Evolutionary conservation across 176 grass and related monocot species (phyloP).

Genomic region (Leersia perrieri): DNA sequence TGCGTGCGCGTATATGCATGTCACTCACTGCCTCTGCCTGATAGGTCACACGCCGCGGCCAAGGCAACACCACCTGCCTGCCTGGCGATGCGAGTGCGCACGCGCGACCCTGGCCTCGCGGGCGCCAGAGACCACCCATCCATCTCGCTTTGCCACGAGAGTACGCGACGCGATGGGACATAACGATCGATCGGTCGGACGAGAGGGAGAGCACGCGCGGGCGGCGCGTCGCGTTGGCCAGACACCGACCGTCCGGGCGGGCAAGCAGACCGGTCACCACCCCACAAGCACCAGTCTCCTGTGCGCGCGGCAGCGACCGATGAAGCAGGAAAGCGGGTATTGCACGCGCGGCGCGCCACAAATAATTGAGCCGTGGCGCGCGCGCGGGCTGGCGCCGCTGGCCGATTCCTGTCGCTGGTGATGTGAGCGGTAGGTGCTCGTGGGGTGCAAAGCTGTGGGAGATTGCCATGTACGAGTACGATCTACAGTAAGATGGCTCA

Average conservation of each 20-base stretch:
- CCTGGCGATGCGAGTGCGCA: too few species aligned
- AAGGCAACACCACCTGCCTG: too few species aligned
- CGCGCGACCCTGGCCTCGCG: too few species aligned
- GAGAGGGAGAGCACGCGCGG: too few species aligned
- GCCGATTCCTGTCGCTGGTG: neutral
- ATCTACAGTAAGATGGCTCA: neutral
- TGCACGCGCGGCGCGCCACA: neutral
- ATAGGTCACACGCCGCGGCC: neutral
- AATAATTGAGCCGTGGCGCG: neutral
- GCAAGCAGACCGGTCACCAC: too few species aligned
- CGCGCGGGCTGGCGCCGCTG: too few species aligned
- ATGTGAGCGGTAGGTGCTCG: neutral
- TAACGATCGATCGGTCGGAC: neutral
- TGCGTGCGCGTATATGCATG: neutral
- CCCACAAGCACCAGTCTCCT: neutral
- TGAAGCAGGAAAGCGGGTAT: neutral
- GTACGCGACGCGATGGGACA: neutral
- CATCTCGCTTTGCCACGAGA: neutral
- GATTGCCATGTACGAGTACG: neutral
- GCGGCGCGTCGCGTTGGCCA: neutral
- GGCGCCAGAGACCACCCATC: neutral
- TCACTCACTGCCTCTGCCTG: too few species aligned
- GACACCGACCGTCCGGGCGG: too few species aligned
- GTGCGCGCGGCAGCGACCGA: neutral
- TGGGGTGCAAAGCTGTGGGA: neutral